These are phyloP conservation scores for Leccinum broughii DNA, from an alignment of 768 basidiomycete genomes.

Conservation along the genomic window DNA sequence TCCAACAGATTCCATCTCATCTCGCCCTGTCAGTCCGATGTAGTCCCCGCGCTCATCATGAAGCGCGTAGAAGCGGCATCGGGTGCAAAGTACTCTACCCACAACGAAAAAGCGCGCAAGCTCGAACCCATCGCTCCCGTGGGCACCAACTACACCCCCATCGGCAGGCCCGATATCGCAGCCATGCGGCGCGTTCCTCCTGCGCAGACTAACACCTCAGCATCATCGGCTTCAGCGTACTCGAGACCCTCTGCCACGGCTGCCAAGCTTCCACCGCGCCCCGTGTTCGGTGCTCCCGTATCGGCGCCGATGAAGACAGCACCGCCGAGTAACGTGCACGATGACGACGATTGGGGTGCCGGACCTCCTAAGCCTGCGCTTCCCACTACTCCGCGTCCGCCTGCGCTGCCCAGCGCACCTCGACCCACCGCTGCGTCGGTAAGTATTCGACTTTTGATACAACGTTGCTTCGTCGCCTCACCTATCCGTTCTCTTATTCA, in stretches of 20 bases:
- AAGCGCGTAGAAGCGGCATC: constrained; percentile 84
- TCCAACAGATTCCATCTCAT: not conserved
- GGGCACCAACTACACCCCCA: constrained; percentile 72
- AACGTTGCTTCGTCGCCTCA: not conserved
- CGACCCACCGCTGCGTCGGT: constrained; percentile 42
- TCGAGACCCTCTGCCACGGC: not conserved
- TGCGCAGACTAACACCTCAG: constrained; percentile 14
- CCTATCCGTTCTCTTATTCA: not conserved
- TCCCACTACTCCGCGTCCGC: constrained; percentile 49
- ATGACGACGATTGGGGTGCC: constrained; percentile 62
- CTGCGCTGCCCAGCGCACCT: constrained; percentile 42
- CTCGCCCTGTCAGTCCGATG: constrained; percentile 60
- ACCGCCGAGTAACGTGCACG: constrained; percentile 43
- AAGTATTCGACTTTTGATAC: constrained; percentile 15
- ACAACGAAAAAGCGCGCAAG: constrained; percentile 72
- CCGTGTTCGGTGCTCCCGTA: constrained; percentile 49
- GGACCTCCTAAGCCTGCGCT: constrained; percentile 46
- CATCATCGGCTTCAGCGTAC: not conserved
- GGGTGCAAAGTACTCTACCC: constrained; percentile 86
- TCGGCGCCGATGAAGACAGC: constrained; percentile 41
- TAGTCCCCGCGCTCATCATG: constrained; percentile 78
- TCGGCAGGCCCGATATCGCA: constrained; percentile 72
- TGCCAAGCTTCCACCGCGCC: constrained; percentile 41
- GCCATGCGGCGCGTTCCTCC: constrained; percentile 51
- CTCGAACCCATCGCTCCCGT: constrained; percentile 81